Evolutionary conservation across 768 basidiomycete genomes (phyloP).

Genomic region (Roridomyces roridus): DNA sequence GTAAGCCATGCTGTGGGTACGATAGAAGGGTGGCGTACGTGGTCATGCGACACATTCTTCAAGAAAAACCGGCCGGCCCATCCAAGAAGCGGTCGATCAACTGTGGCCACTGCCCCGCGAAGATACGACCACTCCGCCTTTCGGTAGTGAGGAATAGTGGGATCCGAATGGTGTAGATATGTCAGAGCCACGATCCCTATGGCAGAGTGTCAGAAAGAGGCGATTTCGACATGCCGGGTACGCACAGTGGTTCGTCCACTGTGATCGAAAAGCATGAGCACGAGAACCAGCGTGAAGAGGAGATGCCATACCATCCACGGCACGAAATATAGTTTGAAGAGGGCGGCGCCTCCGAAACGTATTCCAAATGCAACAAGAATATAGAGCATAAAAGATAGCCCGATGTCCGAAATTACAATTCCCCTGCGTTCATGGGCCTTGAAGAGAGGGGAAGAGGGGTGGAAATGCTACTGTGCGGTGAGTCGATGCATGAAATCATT

Average conservation of each 20-base stretch:
- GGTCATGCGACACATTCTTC: constrained; percentile 9
- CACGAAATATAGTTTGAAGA: constrained; percentile 1
- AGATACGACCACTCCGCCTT: constrained; percentile 61
- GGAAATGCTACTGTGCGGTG: not conserved
- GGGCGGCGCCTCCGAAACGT: not conserved
- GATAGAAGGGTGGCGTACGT: not conserved
- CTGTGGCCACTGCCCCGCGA: constrained; percentile 66
- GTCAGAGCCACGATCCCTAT: constrained; percentile 54
- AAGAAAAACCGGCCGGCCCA: constrained; percentile 62
- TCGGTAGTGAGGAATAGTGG: constrained; percentile 64
- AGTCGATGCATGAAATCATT: not conserved
- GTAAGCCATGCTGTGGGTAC: constrained; percentile 44
- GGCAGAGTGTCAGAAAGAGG: not conserved
- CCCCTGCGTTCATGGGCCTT: not conserved
- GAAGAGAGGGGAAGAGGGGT: not conserved
- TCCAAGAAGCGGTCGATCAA: constrained; percentile 58
- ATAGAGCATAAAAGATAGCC: not conserved
- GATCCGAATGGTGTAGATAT: constrained; percentile 65
- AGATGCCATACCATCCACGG: constrained; percentile 36
- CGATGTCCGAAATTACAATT: constrained; percentile 1
- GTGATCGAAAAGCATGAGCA: not conserved
- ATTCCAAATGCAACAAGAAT: not conserved
- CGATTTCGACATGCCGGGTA: not conserved
- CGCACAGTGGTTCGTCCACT: constrained; percentile 40
- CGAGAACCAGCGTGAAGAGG: constrained; percentile 6